Percentiles rank a stretch among this genome's conserved stretches.
Evolutionary conservation across 1,284 basidiomycete genomes (phyloP).

Genomic region (Ganoderma meredithae): DNA sequence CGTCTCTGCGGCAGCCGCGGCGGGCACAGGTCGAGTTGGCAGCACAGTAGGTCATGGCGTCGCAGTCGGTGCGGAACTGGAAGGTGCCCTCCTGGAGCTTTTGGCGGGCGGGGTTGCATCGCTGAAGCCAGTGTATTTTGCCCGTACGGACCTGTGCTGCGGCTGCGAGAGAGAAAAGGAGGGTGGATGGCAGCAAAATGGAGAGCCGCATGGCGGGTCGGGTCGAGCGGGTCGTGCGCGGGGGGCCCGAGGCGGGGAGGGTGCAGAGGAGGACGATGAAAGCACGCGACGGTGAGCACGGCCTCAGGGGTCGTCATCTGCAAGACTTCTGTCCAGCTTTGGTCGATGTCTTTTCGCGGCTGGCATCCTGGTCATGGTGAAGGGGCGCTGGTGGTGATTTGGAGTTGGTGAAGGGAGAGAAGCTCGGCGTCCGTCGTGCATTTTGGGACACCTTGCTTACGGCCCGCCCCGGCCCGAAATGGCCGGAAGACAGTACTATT

Average conservation of each 20-base stretch:
- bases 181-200: conserved; percentile 48
- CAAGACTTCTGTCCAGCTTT: too few species aligned
- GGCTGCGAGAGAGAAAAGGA: conserved; percentile 46
- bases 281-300: background rate
- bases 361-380: too few species aligned
- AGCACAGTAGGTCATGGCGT: conserved; percentile 72
- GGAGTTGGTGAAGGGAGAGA: too few species aligned
- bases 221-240: background rate
- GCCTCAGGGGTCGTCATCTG: too few species aligned
- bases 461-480: too few species aligned
- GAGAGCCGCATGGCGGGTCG: conserved; percentile 26
- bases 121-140: conserved; percentile 49
- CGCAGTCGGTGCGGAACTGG: conserved; percentile 82
- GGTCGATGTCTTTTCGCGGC: too few species aligned
- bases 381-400: too few species aligned
- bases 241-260: background rate
- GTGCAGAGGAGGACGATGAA: background rate
- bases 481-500: too few species aligned
- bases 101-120: conserved; percentile 63
- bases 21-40: conserved; percentile 61
- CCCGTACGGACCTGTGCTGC: conserved; percentile 50
- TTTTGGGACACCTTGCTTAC: too few species aligned
- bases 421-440: too few species aligned
- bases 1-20: conserved; percentile 79
- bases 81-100: conserved; percentile 78